Evolutionary conservation across 192 early-diverging fungal genomes (phyloP).

Genomic region (Backusella parvicylindrica): DNA sequence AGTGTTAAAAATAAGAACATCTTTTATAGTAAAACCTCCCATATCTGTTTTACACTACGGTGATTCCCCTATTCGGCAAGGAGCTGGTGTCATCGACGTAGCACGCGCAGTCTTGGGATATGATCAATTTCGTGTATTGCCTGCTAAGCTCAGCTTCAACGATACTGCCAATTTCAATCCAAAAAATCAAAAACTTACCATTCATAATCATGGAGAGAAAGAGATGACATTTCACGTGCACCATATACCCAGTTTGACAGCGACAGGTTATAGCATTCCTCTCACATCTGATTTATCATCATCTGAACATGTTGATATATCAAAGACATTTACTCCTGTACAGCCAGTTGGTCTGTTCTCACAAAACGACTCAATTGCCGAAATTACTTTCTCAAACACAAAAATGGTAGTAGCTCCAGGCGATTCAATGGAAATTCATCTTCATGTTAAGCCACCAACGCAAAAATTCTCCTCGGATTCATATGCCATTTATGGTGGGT

Average conservation of each 20-base stretch:
- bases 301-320: background rate
- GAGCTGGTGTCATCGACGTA: slow-evolving; percentile 49
- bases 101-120: slow-evolving; percentile 30
- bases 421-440: background rate
- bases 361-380: background rate
- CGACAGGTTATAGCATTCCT: slow-evolving; percentile 30
- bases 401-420: background rate
- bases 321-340: background rate
- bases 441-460: slow-evolving; percentile 20
- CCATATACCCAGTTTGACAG: slow-evolving; percentile 32
- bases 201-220: slow-evolving; percentile 35
- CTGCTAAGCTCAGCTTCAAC: slow-evolving; percentile 44
- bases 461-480: slow-evolving; percentile 12
- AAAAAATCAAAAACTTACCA: slow-evolving; percentile 21
- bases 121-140: slow-evolving; percentile 23
- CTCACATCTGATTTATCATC: background rate
- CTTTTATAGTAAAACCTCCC: slow-evolving; percentile 6
- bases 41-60: slow-evolving; percentile 5
- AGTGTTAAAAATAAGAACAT: background rate
- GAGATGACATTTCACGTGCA: slow-evolving; percentile 25
- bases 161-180: slow-evolving; percentile 36
- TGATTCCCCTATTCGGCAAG: slow-evolving; percentile 37
- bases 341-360: slow-evolving; percentile 10
- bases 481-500: slow-evolving; percentile 42
- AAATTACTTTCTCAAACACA: background rate